Conservation (phyloP, 306 rosid species). For the Glycine latifolia region DNA sequence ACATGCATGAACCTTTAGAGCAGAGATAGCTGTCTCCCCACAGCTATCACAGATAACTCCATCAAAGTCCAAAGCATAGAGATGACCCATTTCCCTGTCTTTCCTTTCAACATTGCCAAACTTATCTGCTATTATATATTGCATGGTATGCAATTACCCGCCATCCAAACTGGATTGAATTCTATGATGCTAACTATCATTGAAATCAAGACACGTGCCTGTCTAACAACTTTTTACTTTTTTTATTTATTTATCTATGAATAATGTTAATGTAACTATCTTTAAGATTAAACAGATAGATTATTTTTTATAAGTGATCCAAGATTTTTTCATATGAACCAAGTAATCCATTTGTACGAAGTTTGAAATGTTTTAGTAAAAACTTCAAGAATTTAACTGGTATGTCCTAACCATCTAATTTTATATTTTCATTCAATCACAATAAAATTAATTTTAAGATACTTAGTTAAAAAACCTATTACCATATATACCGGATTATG, state of each 20-base stretch:
- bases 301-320: too few species aligned
- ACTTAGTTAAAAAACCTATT: too few species aligned
- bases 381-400: too few species aligned
- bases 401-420: too few species aligned
- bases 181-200: conserved; percentile 9
- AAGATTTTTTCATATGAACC: too few species aligned
- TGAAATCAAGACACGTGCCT: conserved; percentile 49
- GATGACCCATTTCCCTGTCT: conserved; percentile 45
- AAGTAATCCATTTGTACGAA: too few species aligned
- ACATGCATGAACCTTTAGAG: conserved; percentile 45
- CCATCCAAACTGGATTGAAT: conserved; percentile 46
- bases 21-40: conserved; percentile 51
- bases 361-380: too few species aligned
- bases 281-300: conserved; percentile 5
- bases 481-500: too few species aligned
- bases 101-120: conserved; percentile 29
- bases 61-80: conserved; percentile 57
- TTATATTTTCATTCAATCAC: too few species aligned
- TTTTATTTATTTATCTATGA: background rate
- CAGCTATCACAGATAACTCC: conserved; percentile 52
- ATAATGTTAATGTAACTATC: background rate
- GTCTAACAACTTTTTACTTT: background rate
- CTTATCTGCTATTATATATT: background rate
- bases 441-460: too few species aligned
- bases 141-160: conserved; percentile 37